A percentile compares a stretch with the other conserved stretches of the same genome.
These are phyloP conservation scores for Globisporangium mamillatum DNA, from an alignment of 352 stramenopile genomes.

Conservation along the genomic window DNA sequence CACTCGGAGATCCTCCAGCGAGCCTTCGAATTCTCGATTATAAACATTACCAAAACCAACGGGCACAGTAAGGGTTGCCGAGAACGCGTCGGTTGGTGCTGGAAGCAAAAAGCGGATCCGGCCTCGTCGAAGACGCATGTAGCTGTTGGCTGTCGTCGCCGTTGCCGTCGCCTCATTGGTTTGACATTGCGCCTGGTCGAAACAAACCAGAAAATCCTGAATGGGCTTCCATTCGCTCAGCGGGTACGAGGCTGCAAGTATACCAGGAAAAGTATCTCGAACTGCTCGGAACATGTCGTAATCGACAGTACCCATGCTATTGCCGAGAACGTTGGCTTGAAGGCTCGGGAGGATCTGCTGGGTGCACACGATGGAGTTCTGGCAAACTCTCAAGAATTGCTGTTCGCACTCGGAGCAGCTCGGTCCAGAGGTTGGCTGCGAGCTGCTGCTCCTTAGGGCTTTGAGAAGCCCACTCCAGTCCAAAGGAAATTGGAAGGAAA, in stretches of 20 bases:
- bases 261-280: constrained; percentile 1
- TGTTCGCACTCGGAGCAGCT: constrained; percentile 10
- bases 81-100: neutral
- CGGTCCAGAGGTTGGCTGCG: neutral
- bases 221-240: neutral
- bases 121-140: constrained; percentile 14
- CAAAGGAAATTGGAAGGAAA: neutral
- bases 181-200: constrained; percentile 13
- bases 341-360: constrained; percentile 5
- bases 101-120: neutral
- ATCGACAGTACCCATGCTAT: neutral
- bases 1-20: constrained; percentile 2
- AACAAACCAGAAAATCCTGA: constrained; percentile 14
- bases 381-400: constrained; percentile 8
- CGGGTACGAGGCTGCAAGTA: neutral
- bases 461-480: constrained; percentile 12
- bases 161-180: neutral
- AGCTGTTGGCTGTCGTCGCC: neutral
- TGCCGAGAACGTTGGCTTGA: neutral
- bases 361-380: neutral
- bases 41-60: neutral
- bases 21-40: neutral
- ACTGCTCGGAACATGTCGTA: neutral
- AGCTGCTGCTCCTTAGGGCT: neutral
- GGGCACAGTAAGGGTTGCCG: neutral